Evolutionary conservation across 805 yeast species (phyloP), one percentile per base, ranked within the genome.

Genomic region (Barnettozyma sucrosica): DNA sequence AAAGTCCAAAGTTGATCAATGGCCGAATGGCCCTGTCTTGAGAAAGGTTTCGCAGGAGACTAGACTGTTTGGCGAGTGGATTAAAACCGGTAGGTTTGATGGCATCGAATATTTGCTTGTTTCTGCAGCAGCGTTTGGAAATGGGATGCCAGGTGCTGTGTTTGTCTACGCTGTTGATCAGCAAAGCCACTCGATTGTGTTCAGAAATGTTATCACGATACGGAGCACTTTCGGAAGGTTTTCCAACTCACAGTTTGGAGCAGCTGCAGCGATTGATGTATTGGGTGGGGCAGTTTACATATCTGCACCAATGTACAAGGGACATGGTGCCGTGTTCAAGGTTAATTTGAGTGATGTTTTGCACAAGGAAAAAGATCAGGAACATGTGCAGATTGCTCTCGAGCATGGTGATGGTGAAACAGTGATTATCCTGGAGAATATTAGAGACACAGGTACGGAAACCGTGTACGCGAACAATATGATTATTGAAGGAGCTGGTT

Each of bases 251-350:
- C 50, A 51, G 16, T 57, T 59, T 43, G 61, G 63, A 1, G 10
- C 24, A 1, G 52, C 30, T 2, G 46, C 44, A 25, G 44, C 33
- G 1, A 45, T 52, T 20, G 52, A 53, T 14, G 51, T 54, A 6
- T 16, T 19, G 7, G 49, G 51, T 9, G 52, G 55, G 7, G 24
- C 18, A 5, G 55, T 76, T 20, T 64, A 63, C 43, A 55, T 75
- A 3, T 65, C 78, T 0, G 70, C 79, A 0, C 75, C 78, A 1
- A 76, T 75, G 3, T 59, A 60, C 46, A 81, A 80, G 1, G 83
- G 81, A 1, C 44, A 26, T 30, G 61, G 61, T 24, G 72, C 74
- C 0, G 62, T 81, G 4, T 80, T 80, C 73, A 54, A 56, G 32
- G 47, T 76, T 1, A 47, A 62, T 3, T 47, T 74, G 44, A 33